Evolutionary conservation across 768 basidiomycete species (phyloP), one percentile per base, ranked within the genome.

Genomic region (Agrocybe pediades): DNA sequence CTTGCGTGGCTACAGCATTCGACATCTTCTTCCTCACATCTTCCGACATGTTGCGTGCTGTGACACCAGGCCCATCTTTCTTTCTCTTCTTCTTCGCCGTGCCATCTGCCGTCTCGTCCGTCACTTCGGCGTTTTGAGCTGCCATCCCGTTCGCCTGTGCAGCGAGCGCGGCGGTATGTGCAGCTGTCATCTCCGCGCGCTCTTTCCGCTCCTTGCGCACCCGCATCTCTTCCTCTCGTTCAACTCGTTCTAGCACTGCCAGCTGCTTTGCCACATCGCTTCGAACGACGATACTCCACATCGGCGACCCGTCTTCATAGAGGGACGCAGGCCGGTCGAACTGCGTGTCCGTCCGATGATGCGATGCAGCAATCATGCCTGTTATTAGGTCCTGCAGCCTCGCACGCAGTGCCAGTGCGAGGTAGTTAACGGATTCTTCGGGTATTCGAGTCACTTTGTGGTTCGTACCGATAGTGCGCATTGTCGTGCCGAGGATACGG

Each of bases 11-110:
- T 6, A 90, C 89, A 20, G 88, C 88, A 67, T 96, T 93, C 27
- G 88, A 89, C 86, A 95, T 86, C 67, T 92, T 93, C 78, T 95
- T 95, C 60, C 87, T 77, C 62, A 92, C 88, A 61, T 95, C 93
- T 69, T 94, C 93, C 5, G 86, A 88, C 90, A 95, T 92, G 65
- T 93, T 94, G 52, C 88, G 76, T 50, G 92, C 90, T 0, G 89
- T 90, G 9, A 92, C 88, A 9, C 90, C 88, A 0, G 91, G 90
- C 0, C 88, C 88, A 26, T 92, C 90, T 65, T 88, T 86, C 68
- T 91, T 92, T 69, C 88, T 82, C 71, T 90, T 91, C 74, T 88
- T 91, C 72, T 87, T 86, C 46, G 79, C 81, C 29, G 76, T 81
- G 21, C 62, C 54, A 57, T 51, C 58, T 20, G 19, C 50, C 48